Base-by-base conservation (phyloP, 140 eudicot genomes). In the Oenanthe javanica region DNA sequence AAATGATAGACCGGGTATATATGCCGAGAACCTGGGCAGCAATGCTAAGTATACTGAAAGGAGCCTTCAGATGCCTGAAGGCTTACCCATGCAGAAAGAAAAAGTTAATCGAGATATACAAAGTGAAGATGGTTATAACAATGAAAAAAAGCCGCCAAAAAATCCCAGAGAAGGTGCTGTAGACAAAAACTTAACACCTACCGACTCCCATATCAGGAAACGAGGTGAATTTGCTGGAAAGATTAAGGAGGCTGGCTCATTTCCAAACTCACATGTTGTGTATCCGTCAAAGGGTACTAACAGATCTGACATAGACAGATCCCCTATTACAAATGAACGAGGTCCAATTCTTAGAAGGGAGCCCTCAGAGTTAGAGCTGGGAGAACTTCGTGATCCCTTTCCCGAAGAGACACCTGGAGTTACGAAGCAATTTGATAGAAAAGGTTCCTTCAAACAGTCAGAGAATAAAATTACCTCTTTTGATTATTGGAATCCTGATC, bases 311-410 rank as follows among this genome's bases (percentile, higher is more conserved):
- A 36, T 72, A 9, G 86, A 83, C 78, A 90, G 80, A 76, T 87
- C 90, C 10, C 89, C 92, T 59, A 80, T 85, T 25, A 75, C 77
- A 69, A 93, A 89, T 82, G 96, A 92, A 8, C 86, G 91, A 75
- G 89, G 88, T 47, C 76, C 84, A 48, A 47, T 85, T 13, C 93
- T 93, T 42, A 88, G 79, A 81, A 87, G 97, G 83, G 97, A 91
- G 87, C 87, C 63, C 71, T 91, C 98, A 10, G 98, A 89, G 47
- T 88, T 95, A 85, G 99, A 95, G 86, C 78, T 92, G 89, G 99
- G 99, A n/a, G 99, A 95, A 84, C 87, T 95, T 82, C 97, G 97
- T 47, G 98, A 95, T 84, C 84, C 89, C 25, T 76, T 85, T 59
- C 80, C 83, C 52, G 93, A 89, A 84, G 98, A 87, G 81, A 74